Evolutionary conservation across 768 basidiomycete species (phyloP).

Genomic region (Coprinopsis cinerea): DNA sequence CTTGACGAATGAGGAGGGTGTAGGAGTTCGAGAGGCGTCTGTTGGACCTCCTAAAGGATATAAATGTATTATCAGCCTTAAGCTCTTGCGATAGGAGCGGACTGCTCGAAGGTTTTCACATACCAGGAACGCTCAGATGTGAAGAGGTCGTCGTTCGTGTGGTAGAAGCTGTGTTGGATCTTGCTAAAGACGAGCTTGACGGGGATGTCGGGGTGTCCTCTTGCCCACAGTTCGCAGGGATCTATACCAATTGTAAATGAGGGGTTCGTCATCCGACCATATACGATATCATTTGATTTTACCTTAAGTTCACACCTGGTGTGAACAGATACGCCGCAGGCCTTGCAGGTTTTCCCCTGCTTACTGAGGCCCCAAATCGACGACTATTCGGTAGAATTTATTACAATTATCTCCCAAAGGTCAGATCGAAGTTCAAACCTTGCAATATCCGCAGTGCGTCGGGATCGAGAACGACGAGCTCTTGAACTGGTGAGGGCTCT

Average conservation of each 20-base stretch:
- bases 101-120: constrained; percentile 1
- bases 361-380: constrained; percentile 87
- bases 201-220: constrained; percentile 1
- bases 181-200: neutral
- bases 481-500: constrained; percentile 75
- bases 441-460: constrained; percentile 76
- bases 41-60: constrained; percentile 12
- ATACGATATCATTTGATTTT: constrained; percentile 5
- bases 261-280: neutral
- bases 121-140: constrained; percentile 22
- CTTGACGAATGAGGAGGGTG: constrained; percentile 54
- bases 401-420: neutral
- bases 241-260: neutral
- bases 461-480: constrained; percentile 83
- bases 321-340: constrained; percentile 76
- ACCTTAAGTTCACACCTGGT: constrained; percentile 86
- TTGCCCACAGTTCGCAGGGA: constrained; percentile 10
- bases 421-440: constrained; percentile 35
- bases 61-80: no score
- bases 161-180: constrained; percentile 3
- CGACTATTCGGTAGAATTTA: constrained; percentile 36
- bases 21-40: constrained; percentile 28
- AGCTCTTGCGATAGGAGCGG: no score
- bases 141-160: constrained; percentile 18
- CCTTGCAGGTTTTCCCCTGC: constrained; percentile 79